A percentile compares a stretch with the other conserved stretches of the same genome.
These are phyloP conservation scores for Paramecium octaurelia DNA, from an alignment of 73 alveolate species.

Conservation along the genomic window DNA sequence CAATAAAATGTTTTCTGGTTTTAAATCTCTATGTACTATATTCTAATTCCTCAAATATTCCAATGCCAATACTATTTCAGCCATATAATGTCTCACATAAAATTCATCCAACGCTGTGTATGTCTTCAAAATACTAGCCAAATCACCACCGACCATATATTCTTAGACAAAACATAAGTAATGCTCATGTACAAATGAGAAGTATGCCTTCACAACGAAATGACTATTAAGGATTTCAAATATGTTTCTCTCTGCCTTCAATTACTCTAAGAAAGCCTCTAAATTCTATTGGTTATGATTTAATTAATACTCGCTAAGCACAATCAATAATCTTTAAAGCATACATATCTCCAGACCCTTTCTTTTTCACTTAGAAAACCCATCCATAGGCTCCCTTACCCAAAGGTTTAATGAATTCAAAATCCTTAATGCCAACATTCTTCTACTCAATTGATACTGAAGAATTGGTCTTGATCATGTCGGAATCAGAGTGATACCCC, in stretches of 20 bases:
- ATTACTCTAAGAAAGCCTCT: background rate
- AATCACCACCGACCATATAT: slow-evolving; percentile 62
- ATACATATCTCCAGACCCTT: slow-evolving; percentile 58
- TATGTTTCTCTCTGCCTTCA: slow-evolving; percentile 54
- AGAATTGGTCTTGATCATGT: background rate
- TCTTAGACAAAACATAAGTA: slow-evolving; percentile 65
- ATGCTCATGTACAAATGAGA: slow-evolving; percentile 61
- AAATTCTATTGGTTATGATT: background rate
- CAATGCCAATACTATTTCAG: slow-evolving; percentile 57
- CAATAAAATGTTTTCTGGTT: slow-evolving; percentile 64
- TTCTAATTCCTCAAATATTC: background rate
- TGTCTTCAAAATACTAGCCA: slow-evolving; percentile 41
- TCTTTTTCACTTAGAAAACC: slow-evolving; percentile 50
- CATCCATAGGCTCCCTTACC: slow-evolving; percentile 65
- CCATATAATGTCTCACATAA: slow-evolving; percentile 63
- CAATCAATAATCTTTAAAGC: slow-evolving; percentile 60
- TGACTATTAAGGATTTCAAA: slow-evolving; percentile 46
- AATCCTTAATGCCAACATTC: slow-evolving; percentile 48
- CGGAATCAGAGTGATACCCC: slow-evolving; percentile 47
- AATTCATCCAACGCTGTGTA: slow-evolving; percentile 58
- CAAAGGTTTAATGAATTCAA: slow-evolving; percentile 48
- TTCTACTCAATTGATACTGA: background rate
- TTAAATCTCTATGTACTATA: slow-evolving; percentile 66
- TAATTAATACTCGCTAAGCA: slow-evolving; percentile 37
- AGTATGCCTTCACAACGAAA: slow-evolving; percentile 52